phyloP scores from a whole-genome alignment of 83 land plant species.

The Picea abies region DNA sequence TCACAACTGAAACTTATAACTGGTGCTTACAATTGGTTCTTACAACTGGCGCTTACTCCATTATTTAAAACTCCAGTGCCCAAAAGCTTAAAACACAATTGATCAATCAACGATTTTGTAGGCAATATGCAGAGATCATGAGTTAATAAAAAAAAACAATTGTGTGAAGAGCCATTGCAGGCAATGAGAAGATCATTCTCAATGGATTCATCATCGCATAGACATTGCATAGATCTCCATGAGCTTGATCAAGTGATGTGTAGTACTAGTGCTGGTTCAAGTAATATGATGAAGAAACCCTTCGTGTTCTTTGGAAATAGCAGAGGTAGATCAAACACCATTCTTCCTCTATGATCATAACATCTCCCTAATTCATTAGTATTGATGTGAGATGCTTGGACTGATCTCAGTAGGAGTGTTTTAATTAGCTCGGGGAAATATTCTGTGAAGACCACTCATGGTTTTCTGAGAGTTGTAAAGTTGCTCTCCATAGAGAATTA shows the following conservation, averaged over 20 bases:
- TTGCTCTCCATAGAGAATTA: neutral
- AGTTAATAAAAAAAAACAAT: conserved; percentile 49
- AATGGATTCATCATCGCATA: conserved; percentile 49
- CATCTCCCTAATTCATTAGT: too few relatives aligned
- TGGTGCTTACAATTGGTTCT: too few relatives aligned
- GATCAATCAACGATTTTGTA: neutral
- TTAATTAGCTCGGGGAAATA: too few relatives aligned
- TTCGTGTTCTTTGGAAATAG: conserved; percentile 47
- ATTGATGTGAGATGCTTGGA: neutral
- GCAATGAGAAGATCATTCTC: conserved; percentile 65
- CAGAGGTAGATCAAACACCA: conserved; percentile 28
- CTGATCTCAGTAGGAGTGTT: neutral
- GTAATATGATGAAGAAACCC: conserved; percentile 21
- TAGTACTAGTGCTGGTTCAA: conserved; percentile 14
- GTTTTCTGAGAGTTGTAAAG: neutral
- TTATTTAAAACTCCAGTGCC: neutral
- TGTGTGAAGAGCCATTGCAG: conserved; percentile 14
- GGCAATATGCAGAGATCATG: conserved; percentile 36
- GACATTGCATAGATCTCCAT: conserved; percentile 18
- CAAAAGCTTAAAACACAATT: neutral
- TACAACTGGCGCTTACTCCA: too few relatives aligned
- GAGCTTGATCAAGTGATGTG: conserved; percentile 12
- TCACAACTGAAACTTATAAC: too few relatives aligned
- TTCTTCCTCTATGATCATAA: conserved; percentile 29
- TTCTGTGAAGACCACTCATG: neutral